Conservation (phyloP, 2,329 filamentous ascomycete species). For the Chaetomiaceae sp. region DNA sequence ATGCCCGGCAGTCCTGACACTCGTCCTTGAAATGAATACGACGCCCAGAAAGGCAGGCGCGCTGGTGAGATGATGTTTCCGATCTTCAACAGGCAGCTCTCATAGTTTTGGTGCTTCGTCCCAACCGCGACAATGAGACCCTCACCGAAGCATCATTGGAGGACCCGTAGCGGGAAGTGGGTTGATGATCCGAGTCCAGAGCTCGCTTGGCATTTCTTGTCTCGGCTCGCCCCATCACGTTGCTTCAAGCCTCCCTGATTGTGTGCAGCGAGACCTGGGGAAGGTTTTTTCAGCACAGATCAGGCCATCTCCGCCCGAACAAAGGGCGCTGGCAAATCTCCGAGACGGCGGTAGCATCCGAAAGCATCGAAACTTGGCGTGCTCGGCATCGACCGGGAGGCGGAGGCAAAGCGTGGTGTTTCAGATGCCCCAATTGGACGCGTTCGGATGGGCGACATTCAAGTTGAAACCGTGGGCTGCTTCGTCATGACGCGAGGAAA, state of each 20-base stretch:
- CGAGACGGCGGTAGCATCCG: conserved; percentile 15
- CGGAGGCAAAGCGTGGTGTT: conserved; percentile 4
- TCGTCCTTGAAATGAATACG: no score
- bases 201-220: conserved; percentile 12
- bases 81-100: no score
- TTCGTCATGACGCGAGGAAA: background rate
- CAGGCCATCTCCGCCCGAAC: background rate
- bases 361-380: conserved; percentile 12
- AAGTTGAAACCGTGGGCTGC: conserved; percentile 3
- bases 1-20: background rate
- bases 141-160: no score
- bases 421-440: conserved; percentile 8
- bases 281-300: background rate
- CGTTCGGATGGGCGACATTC: background rate
- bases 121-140: no score
- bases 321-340: conserved; percentile 8
- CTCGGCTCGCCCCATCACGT: background rate
- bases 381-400: background rate
- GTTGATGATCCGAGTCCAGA: background rate
- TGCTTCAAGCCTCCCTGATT: background rate
- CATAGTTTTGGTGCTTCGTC: background rate
- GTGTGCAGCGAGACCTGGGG: background rate
- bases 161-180: no score
- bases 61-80: no score
- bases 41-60: no score